phyloP scores from a whole-genome alignment of 108 stramenopile species.

The Seminavis robusta region DNA sequence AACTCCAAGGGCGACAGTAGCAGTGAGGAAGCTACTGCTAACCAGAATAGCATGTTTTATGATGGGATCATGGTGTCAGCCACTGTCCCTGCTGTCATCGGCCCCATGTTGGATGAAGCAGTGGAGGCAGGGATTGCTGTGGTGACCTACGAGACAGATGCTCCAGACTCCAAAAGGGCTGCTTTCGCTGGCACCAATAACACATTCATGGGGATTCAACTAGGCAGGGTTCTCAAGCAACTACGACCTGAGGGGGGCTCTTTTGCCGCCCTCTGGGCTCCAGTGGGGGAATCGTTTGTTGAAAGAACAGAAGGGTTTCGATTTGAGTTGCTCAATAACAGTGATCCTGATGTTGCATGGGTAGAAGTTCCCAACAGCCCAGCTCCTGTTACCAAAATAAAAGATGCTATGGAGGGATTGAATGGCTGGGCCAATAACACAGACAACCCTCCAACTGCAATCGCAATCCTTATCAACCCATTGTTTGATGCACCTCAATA shows the following conservation, averaged over 20 bases:
- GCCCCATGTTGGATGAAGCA: too few relatives aligned
- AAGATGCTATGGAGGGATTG: neutral
- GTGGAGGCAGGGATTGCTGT: too few relatives aligned
- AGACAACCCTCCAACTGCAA: too few relatives aligned
- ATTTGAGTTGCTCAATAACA: too few relatives aligned
- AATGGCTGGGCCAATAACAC: too few relatives aligned
- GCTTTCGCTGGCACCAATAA: constrained; percentile 38
- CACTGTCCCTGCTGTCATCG: too few relatives aligned
- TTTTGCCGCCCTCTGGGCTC: constrained; percentile 8
- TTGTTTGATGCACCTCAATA: constrained; percentile 6
- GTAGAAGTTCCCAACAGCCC: neutral
- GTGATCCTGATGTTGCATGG: constrained; percentile 1
- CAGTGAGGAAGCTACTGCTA: too few relatives aligned
- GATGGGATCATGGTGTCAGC: too few relatives aligned
- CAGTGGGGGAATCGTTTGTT: constrained; percentile 8
- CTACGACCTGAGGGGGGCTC: constrained; percentile 20
- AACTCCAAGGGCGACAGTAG: too few relatives aligned
- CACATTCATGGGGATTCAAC: constrained; percentile 4
- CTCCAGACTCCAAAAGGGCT: constrained; percentile 10
- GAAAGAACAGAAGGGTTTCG: constrained; percentile 5
- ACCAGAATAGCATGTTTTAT: too few relatives aligned
- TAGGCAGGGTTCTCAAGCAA: constrained; percentile 20
- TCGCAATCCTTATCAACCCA: too few relatives aligned
- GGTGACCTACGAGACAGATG: constrained; percentile 32
- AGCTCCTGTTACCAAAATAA: neutral